A percentile compares a stretch with the other conserved stretches of the same genome.
Evolutionary conservation across 192 early-diverging fungal genomes (phyloP).

Genomic region (Phycomyces nitens): DNA sequence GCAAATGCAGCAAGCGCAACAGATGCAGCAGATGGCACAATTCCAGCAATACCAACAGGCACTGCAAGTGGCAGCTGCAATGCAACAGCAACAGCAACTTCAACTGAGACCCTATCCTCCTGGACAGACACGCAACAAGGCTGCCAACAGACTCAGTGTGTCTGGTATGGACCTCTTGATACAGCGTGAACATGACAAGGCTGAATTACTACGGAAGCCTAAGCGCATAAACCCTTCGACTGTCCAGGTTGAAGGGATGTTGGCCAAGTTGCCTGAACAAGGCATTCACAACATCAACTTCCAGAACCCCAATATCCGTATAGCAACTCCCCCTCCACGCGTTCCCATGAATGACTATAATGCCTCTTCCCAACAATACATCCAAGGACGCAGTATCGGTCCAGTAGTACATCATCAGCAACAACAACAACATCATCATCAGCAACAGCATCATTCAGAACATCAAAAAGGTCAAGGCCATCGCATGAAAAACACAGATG

Average conservation of each 20-base stretch:
- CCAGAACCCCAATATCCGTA: constrained; percentile 16
- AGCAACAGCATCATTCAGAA: constrained; percentile 1
- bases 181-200: constrained; percentile 32
- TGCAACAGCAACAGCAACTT: constrained; percentile 5
- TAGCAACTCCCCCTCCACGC: not conserved
- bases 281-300: constrained; percentile 28
- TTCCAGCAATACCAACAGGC: constrained; percentile 26
- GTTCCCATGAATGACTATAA: not conserved
- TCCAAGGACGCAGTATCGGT: not conserved
- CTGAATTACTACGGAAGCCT: constrained; percentile 2
- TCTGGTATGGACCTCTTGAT: constrained; percentile 33
- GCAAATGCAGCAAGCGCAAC: constrained; percentile 23
- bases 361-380: not conserved
- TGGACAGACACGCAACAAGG: not conserved
- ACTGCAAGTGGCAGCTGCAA: constrained; percentile 4
- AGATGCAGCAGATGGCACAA: constrained; percentile 21
- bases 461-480: not conserved
- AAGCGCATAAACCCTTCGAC: constrained; percentile 24
- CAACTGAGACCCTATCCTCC: not conserved
- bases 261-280: constrained; percentile 22
- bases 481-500: constrained; percentile 9
- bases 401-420: too few species aligned
- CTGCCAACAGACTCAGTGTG: constrained; percentile 14
- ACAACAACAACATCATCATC: not conserved
- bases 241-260: constrained; percentile 21